These are phyloP conservation scores for Pyronema omphalodes DNA, from an alignment of 495 filamentous ascomycete species.

Conservation along the genomic window DNA sequence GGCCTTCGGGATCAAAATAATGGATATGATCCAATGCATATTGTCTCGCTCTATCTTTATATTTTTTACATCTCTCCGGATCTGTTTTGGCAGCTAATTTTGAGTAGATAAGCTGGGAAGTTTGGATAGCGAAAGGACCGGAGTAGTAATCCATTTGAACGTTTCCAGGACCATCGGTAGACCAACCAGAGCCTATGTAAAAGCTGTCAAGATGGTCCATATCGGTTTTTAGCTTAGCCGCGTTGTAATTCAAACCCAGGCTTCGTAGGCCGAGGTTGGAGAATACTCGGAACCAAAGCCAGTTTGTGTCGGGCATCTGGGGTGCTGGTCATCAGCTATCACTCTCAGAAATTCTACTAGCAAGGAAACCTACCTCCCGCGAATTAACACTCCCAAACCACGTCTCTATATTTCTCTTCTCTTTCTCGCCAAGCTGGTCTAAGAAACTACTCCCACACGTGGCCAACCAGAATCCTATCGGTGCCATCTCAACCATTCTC, in stretches of 20 bases:
- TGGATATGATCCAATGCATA: slow-evolving; percentile 54
- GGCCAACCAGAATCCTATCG: slow-evolving; percentile 32
- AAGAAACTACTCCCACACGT: slow-evolving; percentile 33
- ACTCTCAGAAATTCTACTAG: not conserved
- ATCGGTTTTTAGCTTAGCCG: slow-evolving; percentile 48
- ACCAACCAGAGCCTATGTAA: slow-evolving; percentile 63
- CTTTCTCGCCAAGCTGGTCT: slow-evolving; percentile 39
- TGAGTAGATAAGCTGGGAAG: slow-evolving; percentile 57
- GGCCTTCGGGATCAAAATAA: slow-evolving; percentile 52
- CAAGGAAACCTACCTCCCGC: slow-evolving; percentile 31
- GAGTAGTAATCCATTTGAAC: slow-evolving; percentile 77
- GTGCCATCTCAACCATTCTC: slow-evolving; percentile 74
- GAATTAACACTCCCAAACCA: slow-evolving; percentile 61
- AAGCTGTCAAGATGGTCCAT: slow-evolving; percentile 63
- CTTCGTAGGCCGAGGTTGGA: slow-evolving; percentile 59
- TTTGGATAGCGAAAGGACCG: slow-evolving; percentile 62
- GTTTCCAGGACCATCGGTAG: slow-evolving; percentile 56
- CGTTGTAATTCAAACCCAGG: slow-evolving; percentile 47
- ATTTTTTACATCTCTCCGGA: slow-evolving; percentile 46
- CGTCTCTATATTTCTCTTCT: slow-evolving; percentile 41
- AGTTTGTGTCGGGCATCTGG: slow-evolving; percentile 20
- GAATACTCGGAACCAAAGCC: slow-evolving; percentile 70
- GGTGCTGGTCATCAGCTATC: not conserved
- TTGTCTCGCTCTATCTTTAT: slow-evolving; percentile 42
- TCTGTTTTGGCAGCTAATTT: slow-evolving; percentile 52